These are phyloP conservation scores for Friedmanniomyces simplex DNA, from an alignment of 495 filamentous ascomycete genomes.

Conservation along the genomic window DNA sequence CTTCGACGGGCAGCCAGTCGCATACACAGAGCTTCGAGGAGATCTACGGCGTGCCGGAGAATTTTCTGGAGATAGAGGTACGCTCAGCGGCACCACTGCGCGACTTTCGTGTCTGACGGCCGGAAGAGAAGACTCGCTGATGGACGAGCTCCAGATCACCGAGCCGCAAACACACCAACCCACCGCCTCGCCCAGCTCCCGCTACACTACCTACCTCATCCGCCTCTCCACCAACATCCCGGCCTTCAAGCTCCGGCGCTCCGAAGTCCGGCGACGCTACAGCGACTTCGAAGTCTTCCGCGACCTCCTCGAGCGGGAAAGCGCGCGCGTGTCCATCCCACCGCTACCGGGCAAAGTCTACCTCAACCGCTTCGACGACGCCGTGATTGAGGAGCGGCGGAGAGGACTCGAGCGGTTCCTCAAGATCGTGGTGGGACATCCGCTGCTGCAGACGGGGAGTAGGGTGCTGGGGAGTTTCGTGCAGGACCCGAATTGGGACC, in stretches of 20 bases:
- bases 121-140: not conserved
- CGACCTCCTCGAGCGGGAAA: slow-evolving; percentile 93
- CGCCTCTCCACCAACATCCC: slow-evolving; percentile 96
- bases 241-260: slow-evolving; percentile 87
- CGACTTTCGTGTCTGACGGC: not conserved
- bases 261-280: slow-evolving; percentile 82
- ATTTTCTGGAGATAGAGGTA: slow-evolving; percentile 97
- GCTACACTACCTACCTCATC: slow-evolving; percentile 95
- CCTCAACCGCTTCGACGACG: slow-evolving; percentile 95
- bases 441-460: slow-evolving; percentile 91
- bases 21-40: slow-evolving; percentile 81
- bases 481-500: slow-evolving; percentile 42
- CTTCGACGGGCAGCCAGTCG: slow-evolving; percentile 7
- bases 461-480: slow-evolving; percentile 94
- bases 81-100: slow-evolving; percentile 21
- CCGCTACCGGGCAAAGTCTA: slow-evolving; percentile 96
- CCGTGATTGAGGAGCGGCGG: slow-evolving; percentile 91
- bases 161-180: slow-evolving; percentile 71
- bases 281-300: slow-evolving; percentile 98
- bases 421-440: slow-evolving; percentile 95
- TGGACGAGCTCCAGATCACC: slow-evolving; percentile 51
- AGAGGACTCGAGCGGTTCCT: slow-evolving; percentile 90
- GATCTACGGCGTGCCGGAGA: slow-evolving; percentile 97
- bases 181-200: slow-evolving; percentile 14
- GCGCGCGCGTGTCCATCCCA: slow-evolving; percentile 86